These are phyloP conservation scores for Ganoderma boninense DNA, from an alignment of 1,284 basidiomycete species.

Conservation along the genomic window DNA sequence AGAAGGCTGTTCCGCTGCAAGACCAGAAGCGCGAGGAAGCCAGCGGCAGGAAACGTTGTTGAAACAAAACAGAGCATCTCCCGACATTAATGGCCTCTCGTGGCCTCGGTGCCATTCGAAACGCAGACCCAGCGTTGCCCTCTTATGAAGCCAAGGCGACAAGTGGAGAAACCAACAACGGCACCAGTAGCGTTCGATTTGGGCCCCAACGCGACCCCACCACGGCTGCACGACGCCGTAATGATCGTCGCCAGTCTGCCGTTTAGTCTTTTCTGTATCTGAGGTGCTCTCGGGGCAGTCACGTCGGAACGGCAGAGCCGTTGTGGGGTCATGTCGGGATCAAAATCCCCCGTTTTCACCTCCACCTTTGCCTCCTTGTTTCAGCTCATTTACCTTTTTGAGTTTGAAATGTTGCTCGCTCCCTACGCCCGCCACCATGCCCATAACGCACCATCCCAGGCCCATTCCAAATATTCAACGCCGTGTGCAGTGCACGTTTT, in stretches of 20 bases:
- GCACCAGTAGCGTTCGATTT: not conserved
- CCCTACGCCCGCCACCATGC: not conserved
- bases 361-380: not conserved
- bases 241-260: slow-evolving; percentile 1
- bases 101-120: not conserved
- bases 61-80: not conserved
- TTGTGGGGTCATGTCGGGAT: not conserved
- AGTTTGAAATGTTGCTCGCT: not conserved
- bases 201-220: not conserved
- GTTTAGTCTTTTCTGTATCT: not conserved
- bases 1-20: not conserved
- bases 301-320: not conserved
- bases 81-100: not conserved
- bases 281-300: not conserved
- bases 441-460: not conserved
- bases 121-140: not conserved
- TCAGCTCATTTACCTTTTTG: not conserved
- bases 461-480: not conserved
- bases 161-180: not conserved
- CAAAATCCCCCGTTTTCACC: not conserved
- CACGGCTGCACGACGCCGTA: not conserved
- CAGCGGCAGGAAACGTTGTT: not conserved
- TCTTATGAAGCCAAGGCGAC: not conserved
- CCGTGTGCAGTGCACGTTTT: not conserved
- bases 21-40: not conserved